Evolutionary conservation across 2,329 filamentous ascomycete genomes (phyloP), one percentile per base, ranked within the genome.

Genomic region (Fusarium euwallaceae): DNA sequence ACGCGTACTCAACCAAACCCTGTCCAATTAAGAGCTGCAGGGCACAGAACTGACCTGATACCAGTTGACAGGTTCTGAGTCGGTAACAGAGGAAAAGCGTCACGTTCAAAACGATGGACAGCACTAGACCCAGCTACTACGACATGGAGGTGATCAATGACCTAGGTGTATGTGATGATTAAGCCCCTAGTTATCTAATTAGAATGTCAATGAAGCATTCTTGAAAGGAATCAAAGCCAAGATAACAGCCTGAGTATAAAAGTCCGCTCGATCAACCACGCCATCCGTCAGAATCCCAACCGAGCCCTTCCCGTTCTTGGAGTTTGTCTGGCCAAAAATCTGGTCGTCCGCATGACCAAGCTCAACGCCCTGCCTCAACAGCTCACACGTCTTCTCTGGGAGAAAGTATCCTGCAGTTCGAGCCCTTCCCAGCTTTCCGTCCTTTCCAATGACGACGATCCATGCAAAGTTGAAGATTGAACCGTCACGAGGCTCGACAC

Each of bases 181-280:
- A 20, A 41, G 17, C 39, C 20, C 6, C 32, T 14, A 22, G 4
- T 20, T 4, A n/a, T 48, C 51, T 53, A 16, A 36, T 51, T 29
- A 56, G 60, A 85, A 85, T 2, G 80, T 80, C 64, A 85, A 65
- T 3, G 64, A 75, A 8, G 62, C 36, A 61, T 85, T 86, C 66
- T 78, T 82, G 51, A 84, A 84, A 2, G 84, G 84, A 61, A 86
- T 84, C 66, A 85, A 59, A 3, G 84, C 84, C 58, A 85, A 51
- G 17, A 85, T 79, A 14, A 85, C 82, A 0, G 84, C 83, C 61
- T 84, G 82, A 1, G 78, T 78, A 67, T 86, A 86, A 59, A 81
- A 84, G 2, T 62, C 76, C n/a, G 79, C 76, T 55, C 84, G 78
- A 48, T 82, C 79, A 14, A 85, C 72, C 22, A 83, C 78, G 45